phyloP scores from a whole-genome alignment of 2,329 filamentous ascomycete genomes.

The Dryadomyces quercus-mongolicae region DNA sequence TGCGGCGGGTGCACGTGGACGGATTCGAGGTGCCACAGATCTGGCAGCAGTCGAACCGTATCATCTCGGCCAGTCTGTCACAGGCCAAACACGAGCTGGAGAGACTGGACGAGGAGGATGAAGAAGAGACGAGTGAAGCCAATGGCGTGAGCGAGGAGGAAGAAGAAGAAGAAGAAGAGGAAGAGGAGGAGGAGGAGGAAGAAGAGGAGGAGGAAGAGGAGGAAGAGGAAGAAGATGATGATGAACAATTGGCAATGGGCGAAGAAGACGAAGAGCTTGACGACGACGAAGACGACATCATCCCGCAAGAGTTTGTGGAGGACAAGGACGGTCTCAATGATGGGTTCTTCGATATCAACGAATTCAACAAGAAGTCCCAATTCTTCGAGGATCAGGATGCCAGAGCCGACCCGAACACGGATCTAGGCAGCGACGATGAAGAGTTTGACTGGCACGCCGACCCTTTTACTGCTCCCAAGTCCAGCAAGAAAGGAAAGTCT shows the following conservation, averaged over 20 bases:
- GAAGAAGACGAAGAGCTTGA: conserved; percentile 30
- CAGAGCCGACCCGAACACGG: conserved; percentile 62
- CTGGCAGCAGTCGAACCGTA: conserved; percentile 84
- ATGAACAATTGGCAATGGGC: conserved; percentile 20
- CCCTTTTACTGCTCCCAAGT: conserved; percentile 39
- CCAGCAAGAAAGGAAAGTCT: conserved; percentile 13
- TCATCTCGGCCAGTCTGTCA: conserved; percentile 49
- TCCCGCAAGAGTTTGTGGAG: conserved; percentile 45
- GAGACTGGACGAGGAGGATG: conserved; percentile 37
- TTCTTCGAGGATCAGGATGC: conserved; percentile 79
- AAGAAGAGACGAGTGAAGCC: conserved; percentile 20
- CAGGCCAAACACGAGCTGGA: conserved; percentile 34
- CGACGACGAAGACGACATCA: conserved; percentile 35
- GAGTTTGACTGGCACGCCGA: conserved; percentile 72
- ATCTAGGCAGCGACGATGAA: conserved; percentile 66
- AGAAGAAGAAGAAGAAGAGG: conserved; percentile 16
- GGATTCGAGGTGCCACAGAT: conserved; percentile 83
- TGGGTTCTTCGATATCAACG: conserved; percentile 94
- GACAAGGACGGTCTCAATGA: conserved; percentile 86
- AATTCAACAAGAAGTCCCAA: conserved; percentile 91
- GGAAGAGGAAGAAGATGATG: conserved; percentile 21
- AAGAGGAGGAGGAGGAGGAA: conserved; percentile 21
- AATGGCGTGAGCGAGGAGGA: conserved; percentile 21
- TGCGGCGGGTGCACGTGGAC: conserved; percentile 73
- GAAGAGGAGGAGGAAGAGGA: conserved; percentile 20